These are phyloP conservation scores for Hyaloperonospora arabidopsidis DNA, from an alignment of 352 stramenopile species.

Conservation along the genomic window DNA sequence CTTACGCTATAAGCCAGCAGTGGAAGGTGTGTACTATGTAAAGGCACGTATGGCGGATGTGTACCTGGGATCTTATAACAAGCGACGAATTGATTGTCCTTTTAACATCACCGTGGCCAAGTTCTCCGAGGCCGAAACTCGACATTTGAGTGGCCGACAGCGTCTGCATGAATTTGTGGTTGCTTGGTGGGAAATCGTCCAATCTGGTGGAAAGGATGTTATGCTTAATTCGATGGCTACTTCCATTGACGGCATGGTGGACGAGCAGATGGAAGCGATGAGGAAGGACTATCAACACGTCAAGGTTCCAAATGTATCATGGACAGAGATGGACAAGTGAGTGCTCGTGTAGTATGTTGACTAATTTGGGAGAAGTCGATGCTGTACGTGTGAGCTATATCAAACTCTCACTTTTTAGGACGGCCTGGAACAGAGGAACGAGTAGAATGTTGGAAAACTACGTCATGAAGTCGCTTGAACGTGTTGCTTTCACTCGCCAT, in stretches of 20 bases:
- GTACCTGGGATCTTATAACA: constrained; percentile 34
- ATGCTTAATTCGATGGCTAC: constrained; percentile 1
- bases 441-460: too few relatives aligned
- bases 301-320: constrained; percentile 9
- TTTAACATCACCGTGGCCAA: constrained; percentile 32
- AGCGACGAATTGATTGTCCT: constrained; percentile 31
- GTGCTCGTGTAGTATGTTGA: too few relatives aligned
- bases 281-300: constrained; percentile 15
- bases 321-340: too few relatives aligned
- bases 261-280: constrained; percentile 19
- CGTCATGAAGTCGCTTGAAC: too few relatives aligned
- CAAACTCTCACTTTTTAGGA: too few relatives aligned
- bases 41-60: constrained; percentile 28
- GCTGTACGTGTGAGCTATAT: too few relatives aligned
- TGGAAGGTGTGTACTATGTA: constrained; percentile 35
- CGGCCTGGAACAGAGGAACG: too few relatives aligned
- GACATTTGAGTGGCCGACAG: constrained; percentile 29
- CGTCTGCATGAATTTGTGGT: constrained; percentile 25
- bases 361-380: too few relatives aligned
- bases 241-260: constrained; percentile 9
- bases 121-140: constrained; percentile 29
- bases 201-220: constrained; percentile 1
- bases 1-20: constrained; percentile 27
- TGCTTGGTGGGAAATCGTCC: constrained; percentile 13
- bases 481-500: too few relatives aligned